phyloP scores from a whole-genome alignment of 108 stramenopile genomes.

The Pseudonitzschia multistriata region DNA sequence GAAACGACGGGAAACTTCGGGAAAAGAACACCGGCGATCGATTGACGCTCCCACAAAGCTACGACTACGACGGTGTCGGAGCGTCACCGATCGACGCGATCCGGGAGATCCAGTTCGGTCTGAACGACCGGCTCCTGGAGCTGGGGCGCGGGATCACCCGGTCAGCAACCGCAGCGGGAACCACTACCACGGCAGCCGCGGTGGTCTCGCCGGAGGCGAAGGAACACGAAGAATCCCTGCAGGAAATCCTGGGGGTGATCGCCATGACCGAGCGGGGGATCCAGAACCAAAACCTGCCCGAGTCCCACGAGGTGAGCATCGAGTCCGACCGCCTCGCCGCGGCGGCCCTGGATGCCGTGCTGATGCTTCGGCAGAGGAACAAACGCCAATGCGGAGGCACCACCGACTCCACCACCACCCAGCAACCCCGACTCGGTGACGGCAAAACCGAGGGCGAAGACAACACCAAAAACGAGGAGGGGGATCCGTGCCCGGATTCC shows the following conservation, averaged over 20 bases:
- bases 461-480: neutral
- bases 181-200: neutral
- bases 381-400: neutral
- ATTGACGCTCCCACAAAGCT: neutral
- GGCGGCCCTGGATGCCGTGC: slow-evolving; percentile 3
- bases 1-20: neutral
- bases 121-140: slow-evolving; percentile 24
- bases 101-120: slow-evolving; percentile 32
- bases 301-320: slow-evolving; percentile 40
- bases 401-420: neutral
- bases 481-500: neutral
- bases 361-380: neutral
- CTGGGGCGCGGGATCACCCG: neutral
- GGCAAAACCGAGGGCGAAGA: too few species aligned
- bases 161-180: neutral
- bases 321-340: slow-evolving; percentile 41
- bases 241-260: slow-evolving; percentile 4
- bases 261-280: slow-evolving; percentile 41
- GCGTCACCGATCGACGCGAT: slow-evolving; percentile 14
- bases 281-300: slow-evolving; percentile 29
- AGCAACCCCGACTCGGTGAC: too few species aligned
- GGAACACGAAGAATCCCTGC: slow-evolving; percentile 1
- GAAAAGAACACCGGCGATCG: neutral
- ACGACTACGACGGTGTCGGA: slow-evolving; percentile 2
- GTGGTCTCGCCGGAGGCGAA: neutral